Conservation (phyloP, 2,329 filamentous ascomycete genomes). For the Paecilomyces sp. region DNA sequence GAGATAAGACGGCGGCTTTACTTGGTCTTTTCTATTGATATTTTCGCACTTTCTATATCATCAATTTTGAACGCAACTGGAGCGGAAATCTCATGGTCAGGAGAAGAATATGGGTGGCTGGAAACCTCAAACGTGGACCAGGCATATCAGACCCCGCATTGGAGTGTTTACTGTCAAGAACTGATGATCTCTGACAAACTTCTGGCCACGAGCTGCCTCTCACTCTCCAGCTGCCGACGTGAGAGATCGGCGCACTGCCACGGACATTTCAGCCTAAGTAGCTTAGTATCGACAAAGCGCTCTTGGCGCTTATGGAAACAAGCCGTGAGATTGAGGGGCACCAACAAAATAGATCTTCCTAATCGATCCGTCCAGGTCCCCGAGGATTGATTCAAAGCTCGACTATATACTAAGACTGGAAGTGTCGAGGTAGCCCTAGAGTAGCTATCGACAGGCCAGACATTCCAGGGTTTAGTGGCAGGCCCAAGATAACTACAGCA, state of each 20-base stretch:
- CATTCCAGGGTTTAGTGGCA: too few relatives aligned
- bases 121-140: neutral
- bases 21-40: neutral
- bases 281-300: neutral
- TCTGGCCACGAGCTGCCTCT: neutral
- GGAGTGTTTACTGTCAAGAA: neutral
- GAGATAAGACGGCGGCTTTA: neutral
- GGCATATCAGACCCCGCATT: neutral
- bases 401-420: neutral
- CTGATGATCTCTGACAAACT: neutral
- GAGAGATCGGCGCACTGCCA: neutral
- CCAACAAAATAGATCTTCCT: neutral
- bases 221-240: neutral
- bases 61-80: neutral
- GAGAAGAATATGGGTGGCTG: neutral
- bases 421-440: neutral
- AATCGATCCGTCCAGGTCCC: neutral
- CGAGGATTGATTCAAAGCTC: neutral
- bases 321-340: neutral
- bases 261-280: neutral
- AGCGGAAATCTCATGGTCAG: neutral
- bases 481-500: too few relatives aligned
- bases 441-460: neutral
- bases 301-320: neutral
- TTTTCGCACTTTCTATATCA: neutral